Conservation (phyloP, 257 asterid genomes). For the Rhazya stricta region DNA sequence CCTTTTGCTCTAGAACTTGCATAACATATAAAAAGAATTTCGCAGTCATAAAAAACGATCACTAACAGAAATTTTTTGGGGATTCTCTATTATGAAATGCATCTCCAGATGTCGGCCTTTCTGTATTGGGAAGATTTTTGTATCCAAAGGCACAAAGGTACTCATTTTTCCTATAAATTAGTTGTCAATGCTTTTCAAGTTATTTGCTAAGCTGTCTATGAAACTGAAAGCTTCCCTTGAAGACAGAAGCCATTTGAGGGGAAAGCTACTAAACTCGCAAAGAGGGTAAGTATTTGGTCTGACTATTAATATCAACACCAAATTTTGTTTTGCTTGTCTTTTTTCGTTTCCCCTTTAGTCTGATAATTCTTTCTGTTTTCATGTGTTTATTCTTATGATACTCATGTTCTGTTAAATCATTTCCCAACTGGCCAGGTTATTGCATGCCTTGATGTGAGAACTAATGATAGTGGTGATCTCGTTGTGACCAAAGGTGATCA, state of each 20-base stretch:
- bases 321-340: too few species aligned
- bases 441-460: slow-evolving; percentile 98
- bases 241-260: slow-evolving; percentile 72
- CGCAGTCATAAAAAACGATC: background rate
- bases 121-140: slow-evolving; percentile 75
- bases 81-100: slow-evolving; percentile 4
- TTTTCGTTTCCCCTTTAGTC: background rate
- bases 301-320: background rate
- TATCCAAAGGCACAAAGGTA: slow-evolving; percentile 73
- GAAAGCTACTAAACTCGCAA: slow-evolving; percentile 82
- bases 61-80: background rate
- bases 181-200: slow-evolving; percentile 13
- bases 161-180: slow-evolving; percentile 14
- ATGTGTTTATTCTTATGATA: background rate
- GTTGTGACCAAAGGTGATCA: slow-evolving; percentile 99
- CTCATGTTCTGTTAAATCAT: slow-evolving; percentile 5
- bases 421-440: slow-evolving; percentile 60
- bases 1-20: slow-evolving; percentile 4
- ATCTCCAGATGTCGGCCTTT: slow-evolving; percentile 81
- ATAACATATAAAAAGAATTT: background rate
- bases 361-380: background rate
- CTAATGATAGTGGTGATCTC: slow-evolving; percentile 85
- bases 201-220: slow-evolving; percentile 33
- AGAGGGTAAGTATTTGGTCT: slow-evolving; percentile 61
- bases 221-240: slow-evolving; percentile 40